Conservation (phyloP, 2,329 filamentous ascomycete species). For the Fusarium sublunatum region DNA sequence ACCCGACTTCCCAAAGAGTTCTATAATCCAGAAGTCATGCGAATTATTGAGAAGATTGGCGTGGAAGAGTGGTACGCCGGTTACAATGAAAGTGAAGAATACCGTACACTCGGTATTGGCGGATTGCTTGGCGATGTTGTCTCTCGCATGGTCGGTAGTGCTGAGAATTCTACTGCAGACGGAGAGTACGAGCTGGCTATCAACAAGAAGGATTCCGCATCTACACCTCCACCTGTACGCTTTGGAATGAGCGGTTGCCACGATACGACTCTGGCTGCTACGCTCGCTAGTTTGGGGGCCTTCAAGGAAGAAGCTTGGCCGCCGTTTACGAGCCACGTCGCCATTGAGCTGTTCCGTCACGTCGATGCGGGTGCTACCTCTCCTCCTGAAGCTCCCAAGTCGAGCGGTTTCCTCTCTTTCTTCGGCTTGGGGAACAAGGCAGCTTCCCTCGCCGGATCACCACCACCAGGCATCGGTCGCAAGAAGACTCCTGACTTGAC, state of each 20-base stretch:
- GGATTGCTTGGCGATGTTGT: slow-evolving; percentile 85
- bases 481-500: slow-evolving; percentile 68
- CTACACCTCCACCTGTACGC: slow-evolving; percentile 63
- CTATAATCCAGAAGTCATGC: slow-evolving; percentile 79
- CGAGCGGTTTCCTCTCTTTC: slow-evolving; percentile 43
- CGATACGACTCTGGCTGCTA: slow-evolving; percentile 88
- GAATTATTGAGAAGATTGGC: slow-evolving; percentile 78
- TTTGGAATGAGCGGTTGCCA: slow-evolving; percentile 89
- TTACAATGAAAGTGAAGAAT: slow-evolving; percentile 85
- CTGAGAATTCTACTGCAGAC: slow-evolving; percentile 66
- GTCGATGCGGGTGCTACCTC: slow-evolving; percentile 46
- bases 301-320: slow-evolving; percentile 83
- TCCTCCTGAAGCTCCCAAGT: slow-evolving; percentile 8
- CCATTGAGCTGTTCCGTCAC: slow-evolving; percentile 86
- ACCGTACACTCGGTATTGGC: slow-evolving; percentile 89
- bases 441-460: slow-evolving; percentile 41
- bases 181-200: slow-evolving; percentile 61
- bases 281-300: slow-evolving; percentile 81
- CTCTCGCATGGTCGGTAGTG: slow-evolving; percentile 75
- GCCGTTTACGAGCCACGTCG: slow-evolving; percentile 91
- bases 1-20: slow-evolving; percentile 87
- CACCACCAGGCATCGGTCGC: slow-evolving; percentile 66
- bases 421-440: slow-evolving; percentile 39
- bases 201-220: slow-evolving; percentile 48
- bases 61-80: slow-evolving; percentile 95